Evolutionary conservation across 352 stramenopile species (phyloP).

Genomic region (Pythium phragmiticola): DNA sequence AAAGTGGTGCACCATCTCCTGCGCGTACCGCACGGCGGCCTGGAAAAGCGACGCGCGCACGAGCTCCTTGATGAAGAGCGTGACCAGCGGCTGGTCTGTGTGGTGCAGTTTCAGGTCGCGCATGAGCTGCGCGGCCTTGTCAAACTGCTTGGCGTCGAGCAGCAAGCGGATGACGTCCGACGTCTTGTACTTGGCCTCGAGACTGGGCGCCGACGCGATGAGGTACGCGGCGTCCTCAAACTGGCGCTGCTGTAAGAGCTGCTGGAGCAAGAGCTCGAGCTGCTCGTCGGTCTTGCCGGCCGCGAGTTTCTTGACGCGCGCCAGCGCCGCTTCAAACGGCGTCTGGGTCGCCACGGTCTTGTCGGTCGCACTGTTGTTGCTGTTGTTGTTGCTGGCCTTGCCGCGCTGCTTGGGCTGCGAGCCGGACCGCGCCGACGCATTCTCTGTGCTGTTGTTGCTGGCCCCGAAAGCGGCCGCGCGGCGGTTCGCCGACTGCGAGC

Average conservation of each 20-base stretch:
- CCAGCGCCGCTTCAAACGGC: slow-evolving; percentile 36
- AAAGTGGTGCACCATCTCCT: slow-evolving; percentile 81
- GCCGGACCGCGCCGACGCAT: slow-evolving; percentile 28
- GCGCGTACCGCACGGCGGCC: slow-evolving; percentile 63
- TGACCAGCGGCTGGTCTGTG: slow-evolving; percentile 77
- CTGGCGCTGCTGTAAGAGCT: slow-evolving; percentile 39
- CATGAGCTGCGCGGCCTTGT: slow-evolving; percentile 71
- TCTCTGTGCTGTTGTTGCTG: not conserved
- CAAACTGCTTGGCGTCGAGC: slow-evolving; percentile 56
- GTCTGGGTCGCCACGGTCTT: slow-evolving; percentile 19
- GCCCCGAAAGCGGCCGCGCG: not conserved
- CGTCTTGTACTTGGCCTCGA: slow-evolving; percentile 73
- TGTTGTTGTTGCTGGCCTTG: slow-evolving; percentile 3
- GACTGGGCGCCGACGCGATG: slow-evolving; percentile 47
- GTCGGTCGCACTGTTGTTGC: slow-evolving; percentile 31
- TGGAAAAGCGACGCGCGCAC: slow-evolving; percentile 67
- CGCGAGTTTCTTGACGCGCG: slow-evolving; percentile 31
- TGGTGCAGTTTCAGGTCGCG: slow-evolving; percentile 58
- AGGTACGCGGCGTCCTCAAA: slow-evolving; percentile 71
- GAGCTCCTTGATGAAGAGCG: slow-evolving; percentile 79
- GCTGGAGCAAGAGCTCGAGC: slow-evolving; percentile 56
- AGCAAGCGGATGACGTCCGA: slow-evolving; percentile 79
- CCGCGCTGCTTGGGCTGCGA: slow-evolving; percentile 54
- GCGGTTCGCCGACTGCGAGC: slow-evolving; percentile 19
- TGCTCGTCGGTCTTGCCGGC: slow-evolving; percentile 43